Base-by-base conservation (phyloP, 768 basidiomycete species). In the Rubroboletus satanas region DNA sequence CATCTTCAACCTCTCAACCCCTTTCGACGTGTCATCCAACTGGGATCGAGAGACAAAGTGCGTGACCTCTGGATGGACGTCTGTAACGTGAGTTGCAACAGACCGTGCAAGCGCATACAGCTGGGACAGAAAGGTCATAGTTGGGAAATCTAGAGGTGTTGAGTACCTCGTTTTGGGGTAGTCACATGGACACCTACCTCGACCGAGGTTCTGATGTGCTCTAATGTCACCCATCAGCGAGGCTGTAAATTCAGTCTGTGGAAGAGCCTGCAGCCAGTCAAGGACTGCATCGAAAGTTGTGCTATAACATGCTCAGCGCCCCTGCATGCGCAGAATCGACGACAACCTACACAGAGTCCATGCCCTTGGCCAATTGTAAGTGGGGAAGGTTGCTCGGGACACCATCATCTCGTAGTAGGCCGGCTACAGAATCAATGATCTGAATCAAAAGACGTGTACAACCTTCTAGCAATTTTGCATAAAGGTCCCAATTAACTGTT, bases 401-500 rank as follows among this genome's bases (percentile, higher is more conserved):
- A 31, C 60, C 67, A 21, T 66, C 53, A 2, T 62, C 62, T n/a
- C 51, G 58, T 21, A 77, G 52, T 6, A 81, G 60, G 11, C 58
- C 48, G 12, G 60, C 56, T 49, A 74, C 61, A 45, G 67, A 60
- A 42, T 60, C 52, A 43, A 72, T 60, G 28, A 75, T 64, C 26
- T 60, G 66, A 57, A 79, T 80, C 35, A 84, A 64, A 11, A 83
- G 59, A 0, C 55, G 61, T 15, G 79, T 60, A 6, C 72, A 70
- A 11, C 68, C 68, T 54, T 79, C 74, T 0, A 84, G 59, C 9
- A 83, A 57, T 49, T 73, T 72, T 32, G 70, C 73, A 54, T 81
- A 82, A 26, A 84, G 68, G 35, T 63, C 66, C 85, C 85, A 87
- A 55, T 83, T 73, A 60, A 83, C 85, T 87, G 45, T 21, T 46